Percentiles rank a stretch among this genome's conserved stretches.
Evolutionary conservation across 1,284 basidiomycete genomes (phyloP).

Genomic region (Pyrrhoderma lamaoense): DNA sequence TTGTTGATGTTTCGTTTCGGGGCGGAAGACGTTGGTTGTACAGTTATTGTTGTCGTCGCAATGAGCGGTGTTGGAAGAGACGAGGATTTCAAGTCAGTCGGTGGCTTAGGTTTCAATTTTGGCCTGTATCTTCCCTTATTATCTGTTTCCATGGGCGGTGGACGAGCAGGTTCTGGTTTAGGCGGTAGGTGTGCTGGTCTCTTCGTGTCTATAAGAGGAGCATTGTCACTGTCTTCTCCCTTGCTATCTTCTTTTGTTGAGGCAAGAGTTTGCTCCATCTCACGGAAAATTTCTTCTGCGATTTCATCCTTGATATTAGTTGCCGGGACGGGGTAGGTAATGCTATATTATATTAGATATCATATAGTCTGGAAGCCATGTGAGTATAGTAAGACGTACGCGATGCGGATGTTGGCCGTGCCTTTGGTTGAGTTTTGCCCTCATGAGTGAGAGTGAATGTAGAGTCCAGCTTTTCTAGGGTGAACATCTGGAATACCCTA

Average conservation of each 20-base stretch:
- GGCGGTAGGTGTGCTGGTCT: no score
- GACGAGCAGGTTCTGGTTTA: no score
- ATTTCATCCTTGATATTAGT: constrained; percentile 13
- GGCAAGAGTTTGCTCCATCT: constrained; percentile 7
- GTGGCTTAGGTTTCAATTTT: constrained; percentile 7
- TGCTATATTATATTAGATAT: constrained; percentile 5
- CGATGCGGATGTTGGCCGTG: constrained; percentile 33
- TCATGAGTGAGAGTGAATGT: constrained; percentile 47
- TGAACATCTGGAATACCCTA: constrained; percentile 44
- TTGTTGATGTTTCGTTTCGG: constrained; percentile 24
- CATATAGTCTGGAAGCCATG: neutral
- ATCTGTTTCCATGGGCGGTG: no score
- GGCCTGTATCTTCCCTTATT: constrained; percentile 7
- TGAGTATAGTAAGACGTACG: constrained; percentile 30
- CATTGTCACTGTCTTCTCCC: no score
- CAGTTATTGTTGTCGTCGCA: constrained; percentile 18
- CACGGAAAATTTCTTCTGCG: constrained; percentile 8
- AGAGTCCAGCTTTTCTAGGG: constrained; percentile 68
- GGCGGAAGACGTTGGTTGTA: constrained; percentile 21
- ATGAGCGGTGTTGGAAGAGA: constrained; percentile 15
- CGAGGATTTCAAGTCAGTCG: neutral
- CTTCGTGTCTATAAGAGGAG: no score
- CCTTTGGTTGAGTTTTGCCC: constrained; percentile 34
- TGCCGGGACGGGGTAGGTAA: constrained; percentile 16
- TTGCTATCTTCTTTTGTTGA: no score